These are phyloP conservation scores for Carex littledalei DNA, from an alignment of 176 grass and related monocot species.

Conservation along the genomic window DNA sequence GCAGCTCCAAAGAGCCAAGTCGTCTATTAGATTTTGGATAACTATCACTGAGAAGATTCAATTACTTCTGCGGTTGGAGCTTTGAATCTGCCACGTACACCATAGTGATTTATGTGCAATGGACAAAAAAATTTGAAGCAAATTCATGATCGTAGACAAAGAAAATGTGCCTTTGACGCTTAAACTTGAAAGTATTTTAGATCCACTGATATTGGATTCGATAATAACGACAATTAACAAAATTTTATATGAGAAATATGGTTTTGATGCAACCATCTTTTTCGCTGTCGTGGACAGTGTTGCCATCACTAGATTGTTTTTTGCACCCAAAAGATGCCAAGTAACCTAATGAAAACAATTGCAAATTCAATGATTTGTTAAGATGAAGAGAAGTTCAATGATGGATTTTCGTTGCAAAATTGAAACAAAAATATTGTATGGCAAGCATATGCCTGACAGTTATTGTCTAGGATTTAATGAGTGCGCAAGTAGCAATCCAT, in stretches of 20 bases:
- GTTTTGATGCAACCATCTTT: neutral
- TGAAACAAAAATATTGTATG: neutral
- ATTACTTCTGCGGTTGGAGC: constrained; percentile 1
- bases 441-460: neutral
- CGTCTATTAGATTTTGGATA: neutral
- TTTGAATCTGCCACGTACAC: neutral
- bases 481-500: too few relatives aligned
- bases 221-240: neutral
- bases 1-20: neutral
- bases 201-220: neutral
- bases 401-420: neutral
- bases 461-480: too few relatives aligned
- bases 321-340: neutral
- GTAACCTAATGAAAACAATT: neutral
- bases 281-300: neutral
- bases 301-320: neutral
- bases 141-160: neutral
- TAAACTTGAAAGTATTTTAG: neutral
- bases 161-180: neutral
- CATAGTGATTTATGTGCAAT: neutral
- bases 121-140: neutral
- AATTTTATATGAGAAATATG: neutral
- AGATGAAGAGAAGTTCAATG: neutral
- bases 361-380: neutral
- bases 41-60: neutral